Evolutionary conservation across 1,284 basidiomycete genomes (phyloP).

Genomic region (Fistulinella cinereoalba): DNA sequence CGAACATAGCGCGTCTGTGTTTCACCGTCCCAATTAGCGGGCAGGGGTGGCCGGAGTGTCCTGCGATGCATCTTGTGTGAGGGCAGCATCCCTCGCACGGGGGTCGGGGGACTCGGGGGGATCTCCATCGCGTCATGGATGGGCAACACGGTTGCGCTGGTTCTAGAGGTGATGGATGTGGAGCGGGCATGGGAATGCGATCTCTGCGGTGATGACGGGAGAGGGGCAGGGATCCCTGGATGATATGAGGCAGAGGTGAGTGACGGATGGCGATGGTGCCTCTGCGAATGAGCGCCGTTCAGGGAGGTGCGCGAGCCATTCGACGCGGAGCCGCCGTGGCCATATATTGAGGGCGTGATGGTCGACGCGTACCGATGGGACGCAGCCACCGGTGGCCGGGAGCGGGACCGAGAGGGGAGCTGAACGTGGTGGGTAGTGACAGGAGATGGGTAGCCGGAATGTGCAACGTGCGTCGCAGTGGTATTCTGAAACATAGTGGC

Average conservation of each 20-base stretch:
- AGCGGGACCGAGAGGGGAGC: conserved; percentile 22
- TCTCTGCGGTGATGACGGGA: conserved; percentile 10
- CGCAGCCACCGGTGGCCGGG: conserved; percentile 31
- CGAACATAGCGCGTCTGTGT: conserved; percentile 31
- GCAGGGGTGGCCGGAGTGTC: conserved; percentile 24
- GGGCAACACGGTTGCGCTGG: not conserved
- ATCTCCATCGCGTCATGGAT: conserved; percentile 5
- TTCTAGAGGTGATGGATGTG: conserved; percentile 2
- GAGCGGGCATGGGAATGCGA: conserved; percentile 19
- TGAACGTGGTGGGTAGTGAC: conserved; percentile 16
- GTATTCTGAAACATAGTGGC: conserved; percentile 14
- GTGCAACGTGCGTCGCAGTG: conserved; percentile 8
- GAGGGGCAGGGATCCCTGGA: conserved; percentile 1
- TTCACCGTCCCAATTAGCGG: conserved; percentile 21
- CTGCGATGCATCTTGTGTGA: conserved; percentile 20
- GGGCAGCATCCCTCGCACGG: not conserved
- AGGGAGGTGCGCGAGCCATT: conserved; percentile 23
- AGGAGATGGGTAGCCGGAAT: conserved; percentile 8
- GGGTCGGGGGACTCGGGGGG: not conserved
- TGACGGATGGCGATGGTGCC: conserved; percentile 13
- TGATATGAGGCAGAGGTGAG: conserved; percentile 5
- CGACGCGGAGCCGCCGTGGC: conserved; percentile 23
- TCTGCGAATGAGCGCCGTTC: conserved; percentile 16
- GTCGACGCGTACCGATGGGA: conserved; percentile 32
- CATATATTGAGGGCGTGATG: conserved; percentile 26